Conservation (phyloP, 1,284 basidiomycete genomes). For the Tausonia pullulans region DNA sequence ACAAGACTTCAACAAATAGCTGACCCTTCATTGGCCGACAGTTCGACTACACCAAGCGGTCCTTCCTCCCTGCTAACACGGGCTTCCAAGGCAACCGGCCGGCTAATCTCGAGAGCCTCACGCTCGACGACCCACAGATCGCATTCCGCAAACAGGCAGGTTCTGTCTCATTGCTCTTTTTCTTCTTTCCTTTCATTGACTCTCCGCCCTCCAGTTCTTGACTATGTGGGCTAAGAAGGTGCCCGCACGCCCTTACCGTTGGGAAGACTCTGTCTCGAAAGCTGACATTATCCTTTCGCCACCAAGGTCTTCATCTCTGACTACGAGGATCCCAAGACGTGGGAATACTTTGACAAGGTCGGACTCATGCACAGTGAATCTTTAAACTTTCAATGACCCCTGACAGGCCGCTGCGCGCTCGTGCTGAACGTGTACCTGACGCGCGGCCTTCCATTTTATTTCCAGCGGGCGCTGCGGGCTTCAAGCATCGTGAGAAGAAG, state of each 20-base stretch:
- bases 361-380: conserved; percentile 16
- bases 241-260: background rate
- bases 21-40: no score
- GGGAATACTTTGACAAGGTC: conserved; percentile 15
- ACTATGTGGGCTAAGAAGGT: conserved; percentile 10
- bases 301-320: conserved; percentile 9
- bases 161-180: background rate
- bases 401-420: no score
- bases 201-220: background rate
- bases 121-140: conserved; percentile 16
- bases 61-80: conserved; percentile 10
- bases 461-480: conserved; percentile 3
- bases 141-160: conserved; percentile 4
- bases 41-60: conserved; percentile 9
- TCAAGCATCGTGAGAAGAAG: conserved; percentile 14
- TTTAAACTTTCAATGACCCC: background rate
- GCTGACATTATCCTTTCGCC: background rate
- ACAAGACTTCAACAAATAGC: no score
- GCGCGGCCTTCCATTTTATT: background rate
- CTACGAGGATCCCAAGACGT: conserved; percentile 1
- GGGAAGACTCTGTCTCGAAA: background rate
- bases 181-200: background rate
- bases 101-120: background rate
- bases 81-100: conserved; percentile 7
- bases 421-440: no score